These are phyloP conservation scores for Fusarium circinatum DNA, from an alignment of 2,329 filamentous ascomycete species.

Conservation along the genomic window DNA sequence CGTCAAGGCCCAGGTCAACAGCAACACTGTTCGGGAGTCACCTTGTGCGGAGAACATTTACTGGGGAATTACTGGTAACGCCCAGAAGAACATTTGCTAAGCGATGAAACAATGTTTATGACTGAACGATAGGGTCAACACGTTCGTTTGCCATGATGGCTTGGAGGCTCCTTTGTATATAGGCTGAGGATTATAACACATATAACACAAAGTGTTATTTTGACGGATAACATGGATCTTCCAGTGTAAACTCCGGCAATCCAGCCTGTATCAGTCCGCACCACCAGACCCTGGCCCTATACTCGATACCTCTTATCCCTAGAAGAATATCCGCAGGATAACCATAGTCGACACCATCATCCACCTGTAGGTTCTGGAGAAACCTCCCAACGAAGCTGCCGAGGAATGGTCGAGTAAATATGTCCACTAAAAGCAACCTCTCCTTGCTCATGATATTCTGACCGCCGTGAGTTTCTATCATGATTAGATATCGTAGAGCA, in stretches of 20 bases:
- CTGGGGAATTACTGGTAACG: conserved; percentile 61
- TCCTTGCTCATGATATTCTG: background rate
- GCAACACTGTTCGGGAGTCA: conserved; percentile 61
- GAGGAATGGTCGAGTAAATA: conserved; percentile 2
- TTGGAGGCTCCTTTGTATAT: background rate
- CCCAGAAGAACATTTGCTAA: conserved; percentile 52
- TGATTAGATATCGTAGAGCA: conserved; percentile 16
- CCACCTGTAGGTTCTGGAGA: background rate
- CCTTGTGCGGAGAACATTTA: conserved; percentile 65
- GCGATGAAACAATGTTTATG: too few species aligned
- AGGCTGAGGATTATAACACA: background rate
- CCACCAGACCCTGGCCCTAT: conserved; percentile 24
- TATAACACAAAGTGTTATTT: background rate
- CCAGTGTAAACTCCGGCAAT: background rate
- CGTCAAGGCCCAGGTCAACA: conserved; percentile 60
- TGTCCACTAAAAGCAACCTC: background rate
- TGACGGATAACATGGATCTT: background rate
- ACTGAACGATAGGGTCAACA: background rate
- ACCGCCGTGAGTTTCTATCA: background rate
- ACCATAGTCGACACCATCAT: conserved; percentile 14
- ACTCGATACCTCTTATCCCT: conserved; percentile 13
- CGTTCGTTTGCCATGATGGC: background rate
- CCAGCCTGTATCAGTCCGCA: conserved; percentile 10
- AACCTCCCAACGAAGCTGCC: conserved; percentile 18
- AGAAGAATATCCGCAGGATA: background rate